phyloP scores from a whole-genome alignment of 78 protist species.

The Dictyostelium capitatum region DNA sequence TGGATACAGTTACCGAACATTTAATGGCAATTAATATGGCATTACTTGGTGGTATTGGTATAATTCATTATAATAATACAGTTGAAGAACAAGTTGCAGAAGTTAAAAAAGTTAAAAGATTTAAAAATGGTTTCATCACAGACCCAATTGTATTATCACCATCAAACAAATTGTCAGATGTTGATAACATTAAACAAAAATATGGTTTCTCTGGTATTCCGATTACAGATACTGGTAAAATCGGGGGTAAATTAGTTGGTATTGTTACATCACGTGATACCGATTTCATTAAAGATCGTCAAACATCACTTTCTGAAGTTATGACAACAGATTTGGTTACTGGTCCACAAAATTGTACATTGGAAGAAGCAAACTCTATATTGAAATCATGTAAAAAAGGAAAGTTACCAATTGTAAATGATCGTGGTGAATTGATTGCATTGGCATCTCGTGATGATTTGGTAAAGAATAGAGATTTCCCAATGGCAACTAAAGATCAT shows the following conservation, averaged over 20 bases:
- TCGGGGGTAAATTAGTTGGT: conserved; percentile 90
- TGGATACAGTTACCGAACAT: conserved; percentile 97
- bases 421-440: conserved; percentile 83
- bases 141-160: conserved; percentile 91
- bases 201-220: conserved; percentile 96
- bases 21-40: conserved; percentile 97
- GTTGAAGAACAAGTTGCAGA: conserved; percentile 90
- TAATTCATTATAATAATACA: conserved; percentile 93
- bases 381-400: conserved; percentile 80
- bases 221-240: conserved; percentile 87
- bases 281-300: conserved; percentile 88
- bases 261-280: conserved; percentile 94
- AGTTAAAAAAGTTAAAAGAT: conserved; percentile 87
- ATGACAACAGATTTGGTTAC: conserved; percentile 85
- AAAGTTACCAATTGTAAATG: conserved; percentile 94
- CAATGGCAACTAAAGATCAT: conserved; percentile 82
- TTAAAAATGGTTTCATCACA: conserved; percentile 91
- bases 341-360: conserved; percentile 69
- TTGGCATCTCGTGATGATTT: conserved; percentile 91
- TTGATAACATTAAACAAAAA: conserved; percentile 82
- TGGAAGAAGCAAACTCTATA: conserved; percentile 91
- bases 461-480: conserved; percentile 89
- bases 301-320: conserved; percentile 76
- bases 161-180: conserved; percentile 76
- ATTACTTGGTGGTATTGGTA: conserved; percentile 96